These are phyloP conservation scores for Sherardia arvensis DNA, from an alignment of 257 asterid genomes.

Conservation along the genomic window DNA sequence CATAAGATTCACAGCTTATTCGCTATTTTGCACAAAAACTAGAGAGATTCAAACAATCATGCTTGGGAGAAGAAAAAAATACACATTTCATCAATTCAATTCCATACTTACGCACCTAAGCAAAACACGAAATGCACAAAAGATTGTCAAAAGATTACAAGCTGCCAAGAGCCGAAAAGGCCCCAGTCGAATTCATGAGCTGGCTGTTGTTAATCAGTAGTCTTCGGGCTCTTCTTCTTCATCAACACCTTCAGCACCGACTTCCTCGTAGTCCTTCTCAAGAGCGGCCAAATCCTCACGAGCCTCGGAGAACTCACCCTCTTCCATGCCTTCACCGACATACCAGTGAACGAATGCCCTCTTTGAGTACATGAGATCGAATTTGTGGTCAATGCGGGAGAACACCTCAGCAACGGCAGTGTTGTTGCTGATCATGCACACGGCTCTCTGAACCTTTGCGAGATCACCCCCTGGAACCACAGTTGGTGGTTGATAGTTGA, in stretches of 20 bases:
- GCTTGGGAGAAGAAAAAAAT: background rate
- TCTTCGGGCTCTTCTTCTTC: slow-evolving; percentile 74
- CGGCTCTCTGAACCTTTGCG: slow-evolving; percentile 84
- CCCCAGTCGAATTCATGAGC: background rate
- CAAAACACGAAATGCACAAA: slow-evolving; percentile 9
- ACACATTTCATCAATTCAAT: slow-evolving; percentile 10
- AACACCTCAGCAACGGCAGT: slow-evolving; percentile 94
- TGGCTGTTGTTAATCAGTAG: slow-evolving; percentile 29
- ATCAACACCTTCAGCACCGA: slow-evolving; percentile 79
- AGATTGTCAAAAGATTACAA: slow-evolving; percentile 13
- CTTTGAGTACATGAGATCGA: slow-evolving; percentile 84
- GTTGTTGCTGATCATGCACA: slow-evolving; percentile 94
- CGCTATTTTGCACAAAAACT: slow-evolving; percentile 7
- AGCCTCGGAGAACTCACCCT: slow-evolving; percentile 88
- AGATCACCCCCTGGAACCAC: slow-evolving; percentile 92
- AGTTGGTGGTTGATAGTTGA: slow-evolving; percentile 83
- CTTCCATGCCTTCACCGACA: slow-evolving; percentile 95
- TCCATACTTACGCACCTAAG: slow-evolving; percentile 3
- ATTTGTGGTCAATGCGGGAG: slow-evolving; percentile 82
- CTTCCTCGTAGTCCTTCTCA: slow-evolving; percentile 80
- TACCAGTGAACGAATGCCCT: slow-evolving; percentile 95
- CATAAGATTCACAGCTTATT: background rate
- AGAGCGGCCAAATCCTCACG: slow-evolving; percentile 92
- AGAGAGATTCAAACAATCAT: background rate
- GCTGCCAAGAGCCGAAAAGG: slow-evolving; percentile 12